Evolutionary conservation across 208 protist species (phyloP), one percentile per base, ranked within the genome.

Genomic region (Jaenimonas drosophilae): DNA sequence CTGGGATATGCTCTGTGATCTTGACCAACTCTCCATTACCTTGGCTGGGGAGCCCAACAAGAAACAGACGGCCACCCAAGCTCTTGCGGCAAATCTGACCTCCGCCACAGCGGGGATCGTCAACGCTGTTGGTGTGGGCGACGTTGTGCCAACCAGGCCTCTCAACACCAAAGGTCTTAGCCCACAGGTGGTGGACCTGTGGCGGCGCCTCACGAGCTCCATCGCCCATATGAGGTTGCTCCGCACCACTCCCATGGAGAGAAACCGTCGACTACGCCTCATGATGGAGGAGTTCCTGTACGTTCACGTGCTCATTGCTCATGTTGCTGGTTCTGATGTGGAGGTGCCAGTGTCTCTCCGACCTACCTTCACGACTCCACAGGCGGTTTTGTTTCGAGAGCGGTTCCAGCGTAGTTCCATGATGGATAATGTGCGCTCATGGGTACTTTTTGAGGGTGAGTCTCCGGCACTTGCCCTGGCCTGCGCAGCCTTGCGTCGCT

Each of bases 1-100:
- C 24, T 90, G 81, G 77, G 73, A 87, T 59, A 38, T 85, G 16
- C 38, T 90, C 21, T 81, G 70, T 54, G 77, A 90, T 48, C 45
- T 90, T 2, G 80, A 89, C 47, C 57, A 60, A 21, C n/a, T n/a
- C n/a, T n/a, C n/a, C n/a, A n/a, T n/a, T n/a, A n/a, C n/a, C n/a
- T n/a, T n/a, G n/a, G n/a, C n/a, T n/a, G n/a, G n/a, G n/a, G n/a
- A n/a, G n/a, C n/a, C n/a, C n/a, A n/a, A n/a, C n/a, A n/a, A n/a
- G n/a, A n/a, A n/a, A n/a, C n/a, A 32, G 9, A 41, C 53, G 11
- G 31, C 49, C 16, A 49, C 63, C 11, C 33, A 44, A 7, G 29
- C 49, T 4, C 24, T 64, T 19, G 39, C 48, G 6, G 40, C 58
- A 37, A 76, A 71, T 52, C 62, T 63, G 52, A 47, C 45, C 9